Evolutionary conservation across 2,329 filamentous ascomycete genomes (phyloP).

Genomic region (Eutypella sp.): DNA sequence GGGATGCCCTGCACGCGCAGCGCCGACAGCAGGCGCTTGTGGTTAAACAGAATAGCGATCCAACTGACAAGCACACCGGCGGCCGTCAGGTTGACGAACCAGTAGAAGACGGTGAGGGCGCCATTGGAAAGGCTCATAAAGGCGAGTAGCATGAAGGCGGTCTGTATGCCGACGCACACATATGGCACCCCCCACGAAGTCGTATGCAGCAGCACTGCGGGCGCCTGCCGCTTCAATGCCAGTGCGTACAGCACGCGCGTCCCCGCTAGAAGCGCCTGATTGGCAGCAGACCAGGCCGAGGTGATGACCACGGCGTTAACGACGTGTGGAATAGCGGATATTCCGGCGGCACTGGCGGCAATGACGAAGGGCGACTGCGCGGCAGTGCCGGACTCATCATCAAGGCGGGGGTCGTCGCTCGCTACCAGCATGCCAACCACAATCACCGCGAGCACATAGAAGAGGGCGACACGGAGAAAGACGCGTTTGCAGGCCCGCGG

Average conservation of each 20-base stretch:
- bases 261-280: slow-evolving; percentile 58
- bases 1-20: slow-evolving; percentile 52
- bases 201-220: slow-evolving; percentile 49
- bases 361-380: slow-evolving; percentile 63
- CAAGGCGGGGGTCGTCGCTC: slow-evolving; percentile 44
- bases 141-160: slow-evolving; percentile 50
- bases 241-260: slow-evolving; percentile 56
- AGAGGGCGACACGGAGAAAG: slow-evolving; percentile 48
- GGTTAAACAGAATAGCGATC: slow-evolving; percentile 55
- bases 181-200: slow-evolving; percentile 52
- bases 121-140: slow-evolving; percentile 53
- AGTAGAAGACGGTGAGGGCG: slow-evolving; percentile 61
- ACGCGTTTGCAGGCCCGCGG: slow-evolving; percentile 53
- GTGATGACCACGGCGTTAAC: slow-evolving; percentile 75
- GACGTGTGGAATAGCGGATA: slow-evolving; percentile 62
- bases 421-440: slow-evolving; percentile 57
- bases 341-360: slow-evolving; percentile 62
- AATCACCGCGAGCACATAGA: slow-evolving; percentile 53
- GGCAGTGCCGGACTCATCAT: slow-evolving; percentile 39
- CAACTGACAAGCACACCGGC: slow-evolving; percentile 61
- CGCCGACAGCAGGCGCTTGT: slow-evolving; percentile 51
- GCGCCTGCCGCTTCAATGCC: slow-evolving; percentile 55
- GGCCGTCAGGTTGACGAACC: slow-evolving; percentile 57
- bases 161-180: slow-evolving; percentile 49
- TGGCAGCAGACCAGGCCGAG: slow-evolving; percentile 64